Evolutionary conservation across 129 eudicot genomes (phyloP).

Genomic region (Chrysanthemum seticuspe): DNA sequence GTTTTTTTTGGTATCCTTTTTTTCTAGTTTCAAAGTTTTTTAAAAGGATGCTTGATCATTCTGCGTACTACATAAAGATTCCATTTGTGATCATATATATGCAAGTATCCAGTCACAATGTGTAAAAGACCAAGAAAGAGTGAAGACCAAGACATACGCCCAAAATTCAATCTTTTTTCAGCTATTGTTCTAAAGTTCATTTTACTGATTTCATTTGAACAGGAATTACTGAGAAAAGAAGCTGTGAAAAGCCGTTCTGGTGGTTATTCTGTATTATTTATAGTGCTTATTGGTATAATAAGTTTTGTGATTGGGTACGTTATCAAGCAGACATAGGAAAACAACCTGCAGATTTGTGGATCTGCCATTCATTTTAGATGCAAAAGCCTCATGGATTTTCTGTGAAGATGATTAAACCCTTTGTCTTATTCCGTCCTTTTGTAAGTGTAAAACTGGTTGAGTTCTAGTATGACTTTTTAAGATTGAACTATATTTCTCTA

Average conservation of each 20-base stretch:
- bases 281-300: slow-evolving; percentile 57
- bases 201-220: slow-evolving; percentile 11
- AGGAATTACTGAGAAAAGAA: slow-evolving; percentile 73
- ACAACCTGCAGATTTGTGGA: slow-evolving; percentile 12
- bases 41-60: background rate
- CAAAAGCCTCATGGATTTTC: slow-evolving; percentile 19
- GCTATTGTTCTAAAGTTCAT: background rate
- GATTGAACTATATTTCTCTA: slow-evolving; percentile 5
- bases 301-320: slow-evolving; percentile 70
- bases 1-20: background rate
- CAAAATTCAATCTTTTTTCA: no score
- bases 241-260: slow-evolving; percentile 41
- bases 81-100: no score
- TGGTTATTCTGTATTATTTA: slow-evolving; percentile 46
- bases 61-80: no score
- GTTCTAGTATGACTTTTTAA: slow-evolving; percentile 16
- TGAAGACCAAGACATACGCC: no score
- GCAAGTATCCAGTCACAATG: no score
- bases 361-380: slow-evolving; percentile 25
- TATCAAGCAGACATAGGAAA: slow-evolving; percentile 42
- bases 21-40: background rate
- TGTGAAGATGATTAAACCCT: slow-evolving; percentile 11
- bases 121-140: no score
- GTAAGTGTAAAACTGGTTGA: slow-evolving; percentile 19
- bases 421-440: slow-evolving; percentile 29